A percentile compares a stretch with the other conserved stretches of the same genome.
Conservation (phyloP, 2,329 filamentous ascomycete species). For the Dothideomycetes sp. region DNA sequence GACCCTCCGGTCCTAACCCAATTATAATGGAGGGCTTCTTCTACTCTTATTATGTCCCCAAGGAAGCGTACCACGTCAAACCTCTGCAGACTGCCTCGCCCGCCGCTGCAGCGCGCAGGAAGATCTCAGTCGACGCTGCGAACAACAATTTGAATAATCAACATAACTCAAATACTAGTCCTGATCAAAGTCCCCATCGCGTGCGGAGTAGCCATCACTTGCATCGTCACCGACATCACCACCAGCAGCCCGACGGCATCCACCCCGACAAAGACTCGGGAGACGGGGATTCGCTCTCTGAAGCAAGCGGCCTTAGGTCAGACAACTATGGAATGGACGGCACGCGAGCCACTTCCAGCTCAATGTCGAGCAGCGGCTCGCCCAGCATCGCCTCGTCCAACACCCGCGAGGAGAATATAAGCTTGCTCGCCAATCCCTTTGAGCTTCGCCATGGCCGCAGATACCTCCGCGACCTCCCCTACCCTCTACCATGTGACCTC, state of each 20-base stretch:
- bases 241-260: background rate
- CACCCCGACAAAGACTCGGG: too few relatives aligned
- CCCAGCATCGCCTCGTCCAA: conserved; percentile 1
- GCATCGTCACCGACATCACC: background rate
- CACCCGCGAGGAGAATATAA: conserved; percentile 2
- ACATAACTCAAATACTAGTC: too few relatives aligned
- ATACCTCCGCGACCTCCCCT: conserved; percentile 69
- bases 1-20: too few relatives aligned
- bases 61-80: background rate
- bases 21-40: conserved; percentile 10
- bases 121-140: conserved; percentile 4
- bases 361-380: background rate
- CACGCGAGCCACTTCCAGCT: background rate
- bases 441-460: conserved; percentile 67
- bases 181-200: too few relatives aligned
- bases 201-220: too few relatives aligned
- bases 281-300: too few relatives aligned
- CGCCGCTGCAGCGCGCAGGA: conserved; percentile 11
- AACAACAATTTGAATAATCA: too few relatives aligned
- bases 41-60: conserved; percentile 13
- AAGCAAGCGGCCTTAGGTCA: too few relatives aligned
- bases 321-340: background rate
- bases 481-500: conserved; percentile 83
- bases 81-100: background rate
- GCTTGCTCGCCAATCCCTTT: conserved; percentile 30